Base-by-base conservation (phyloP, 2,329 filamentous ascomycete genomes). In the Emmonsiellopsis sp. region DNA sequence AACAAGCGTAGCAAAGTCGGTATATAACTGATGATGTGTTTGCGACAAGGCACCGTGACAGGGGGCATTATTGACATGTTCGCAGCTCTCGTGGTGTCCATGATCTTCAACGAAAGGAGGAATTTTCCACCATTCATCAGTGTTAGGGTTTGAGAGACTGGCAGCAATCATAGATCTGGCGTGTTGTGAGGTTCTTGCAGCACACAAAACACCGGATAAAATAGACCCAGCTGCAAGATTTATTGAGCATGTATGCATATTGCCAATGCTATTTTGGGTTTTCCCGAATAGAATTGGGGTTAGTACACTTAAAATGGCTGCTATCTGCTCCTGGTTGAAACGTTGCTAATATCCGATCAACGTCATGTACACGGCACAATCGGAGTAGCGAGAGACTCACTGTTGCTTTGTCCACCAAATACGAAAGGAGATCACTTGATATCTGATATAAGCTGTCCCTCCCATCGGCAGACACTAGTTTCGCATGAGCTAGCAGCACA, bases 361-460 rank as follows among this genome's bases (percentile, higher is more conserved):
- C 20, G n/a, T 37, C 3, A 31, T 49, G 7, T 2, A 26, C n/a
- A 11, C 7, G 10, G 7, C 5, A 16, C n/a, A 3, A 35, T 32
- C 1, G 34, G 10, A 5, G 3, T 9, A 15, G 6, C 16, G 16
- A 4, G 13, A 59, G 57, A 53, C 72, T 68, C 26, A 75, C 76
- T 40, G 64, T 65, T 50, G 68, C 61, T 55, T 70, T 66, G 50
- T 70, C 64, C 30, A 74, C 58, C 13, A 73, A 54, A 0, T 62
- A 63, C 44, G 61, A 52, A 31, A 65, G 51, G 30, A 61, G 54
- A 16, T 61, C 53, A 13, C 52, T 42, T 11, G 67, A 59, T 26
- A 71, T 52, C 2, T 42, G 47, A 16, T 58, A 56, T 31, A 68
- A 42, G 1, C 60, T 53, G 41, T 43, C 53, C 15, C 53, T 53